Evolutionary conservation across 371 early-diverging fungal species (phyloP), one percentile per base, ranked within the genome.

Genomic region (Syncephalastrum monosporum): DNA sequence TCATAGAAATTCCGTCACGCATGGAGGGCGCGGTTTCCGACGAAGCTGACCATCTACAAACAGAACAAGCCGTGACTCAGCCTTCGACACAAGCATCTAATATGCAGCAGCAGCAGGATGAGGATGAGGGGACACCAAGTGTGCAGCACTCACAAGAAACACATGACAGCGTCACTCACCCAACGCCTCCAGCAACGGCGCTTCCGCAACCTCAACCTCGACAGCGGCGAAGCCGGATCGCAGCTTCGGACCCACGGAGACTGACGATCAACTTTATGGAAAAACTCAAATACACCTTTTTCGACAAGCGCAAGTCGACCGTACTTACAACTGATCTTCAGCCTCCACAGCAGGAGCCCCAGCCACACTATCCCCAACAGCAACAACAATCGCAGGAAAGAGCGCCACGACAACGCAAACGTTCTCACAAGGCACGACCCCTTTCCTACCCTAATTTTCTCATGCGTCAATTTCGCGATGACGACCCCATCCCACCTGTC

Each of bases 231-330:
- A 19, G 44, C 50, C 17, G 43, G 48, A 16, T 44, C 53, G 54
- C 29, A 55, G 57, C 59, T 57, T 47, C 53, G 38, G 63, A 59
- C 23, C 61, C 21, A 63, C 59, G 61, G 42, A 63, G 53, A 21
- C 59, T 27, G 38, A 47, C 59, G 16, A 41, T 61, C 4, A 60
- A 61, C 42, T 43, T 66, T 42, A 60, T 75, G 67, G 75, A 67
- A 38, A 75, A 75, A 45, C 47, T 75, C 21, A 75, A 75, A 51
- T 67, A 64, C 57, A 63, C 65, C 27, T 69, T 75, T 53, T 69
- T 75, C 51, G 75, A 75, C 49, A 75, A 75, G 48, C 61, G 71
- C 15, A 75, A 71, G 60, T 68, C 73, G 8, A 47, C 51, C 6
- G 49, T 48, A 1, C 42, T 54, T 48, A 38, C 41, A 5, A 33